Base-by-base conservation (phyloP, 176 grass and related monocot species). In the Musa acuminata region DNA sequence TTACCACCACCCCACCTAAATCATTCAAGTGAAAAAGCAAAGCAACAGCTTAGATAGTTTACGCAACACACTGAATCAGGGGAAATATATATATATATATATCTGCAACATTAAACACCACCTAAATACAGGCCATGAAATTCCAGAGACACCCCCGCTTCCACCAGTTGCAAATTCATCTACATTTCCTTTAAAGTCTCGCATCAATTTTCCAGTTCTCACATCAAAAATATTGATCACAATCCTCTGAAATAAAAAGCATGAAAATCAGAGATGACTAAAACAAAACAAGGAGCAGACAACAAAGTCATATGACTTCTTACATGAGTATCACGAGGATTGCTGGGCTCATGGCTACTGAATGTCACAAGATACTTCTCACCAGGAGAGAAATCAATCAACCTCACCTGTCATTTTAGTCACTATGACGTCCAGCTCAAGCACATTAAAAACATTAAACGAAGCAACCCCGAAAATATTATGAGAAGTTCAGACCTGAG, bases 71-170 rank as follows among this genome's bases (percentile, higher is more conserved):
- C 8, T 73, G 16, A 12, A 24, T 53, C 71, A 73, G 17, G 9
- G 19, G 5, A 73, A 22, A n/a, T n/a, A n/a, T n/a, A n/a, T n/a
- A n/a, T n/a, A 54, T 26, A 21, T 7, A 49, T 20, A 21, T 64
- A 74, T 75, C 6, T 11, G 43, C 22, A 21, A 76, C 12, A 51
- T 13, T 11, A 24, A 52, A 64, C n/a, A 23, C 12, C 51, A 96
- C 93, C 88, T 96, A 62, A 96, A 92, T 16, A 96, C 83, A 53
- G 93, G 89, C 93, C 93, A 96, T 63, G 87, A 86, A 81, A 96
- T 82, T 80, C 89, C 87, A 84, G 93, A 90, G 74, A 87, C 82
- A 48, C 89, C 85, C 11, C 82, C 84, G 81, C 63, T 90, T 66
- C 89, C 83, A 25, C 93, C 83, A 29, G 85, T 76, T 14, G 79